Conservation (phyloP, 2,329 filamentous ascomycete genomes). For the Lachnellula cervina region DNA sequence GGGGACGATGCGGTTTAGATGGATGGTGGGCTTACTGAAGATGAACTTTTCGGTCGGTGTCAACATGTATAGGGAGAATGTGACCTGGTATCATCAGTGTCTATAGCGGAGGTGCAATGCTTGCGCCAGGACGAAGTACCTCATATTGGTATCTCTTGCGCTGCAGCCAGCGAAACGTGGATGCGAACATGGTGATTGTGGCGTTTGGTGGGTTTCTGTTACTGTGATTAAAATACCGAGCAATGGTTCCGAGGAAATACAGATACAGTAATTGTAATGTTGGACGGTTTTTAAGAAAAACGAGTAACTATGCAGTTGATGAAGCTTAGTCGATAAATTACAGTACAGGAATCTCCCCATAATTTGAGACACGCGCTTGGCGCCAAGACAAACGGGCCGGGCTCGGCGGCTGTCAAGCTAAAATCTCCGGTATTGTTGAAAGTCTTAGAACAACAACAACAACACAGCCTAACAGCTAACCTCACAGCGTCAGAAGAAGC, state of each 20-base stretch:
- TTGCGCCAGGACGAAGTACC: conserved; percentile 20
- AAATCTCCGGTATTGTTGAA: not conserved
- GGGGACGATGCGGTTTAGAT: not conserved
- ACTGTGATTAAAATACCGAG: not conserved
- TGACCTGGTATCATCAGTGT: conserved; percentile 89
- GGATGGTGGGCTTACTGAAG: conserved; percentile 65
- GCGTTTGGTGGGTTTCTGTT: not conserved
- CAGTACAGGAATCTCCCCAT: too few relatives aligned
- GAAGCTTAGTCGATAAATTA: too few relatives aligned
- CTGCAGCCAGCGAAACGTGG: conserved; percentile 73
- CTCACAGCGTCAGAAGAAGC: not conserved
- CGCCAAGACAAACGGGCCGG: too few relatives aligned
- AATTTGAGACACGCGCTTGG: too few relatives aligned
- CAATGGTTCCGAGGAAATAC: too few relatives aligned
- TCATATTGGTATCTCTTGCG: conserved; percentile 98
- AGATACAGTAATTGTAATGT: too few relatives aligned
- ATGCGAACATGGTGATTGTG: conserved; percentile 34
- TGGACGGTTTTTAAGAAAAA: too few relatives aligned
- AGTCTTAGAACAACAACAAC: not conserved
- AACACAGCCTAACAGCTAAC: too few relatives aligned
- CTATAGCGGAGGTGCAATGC: not conserved
- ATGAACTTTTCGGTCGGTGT: conserved; percentile 94
- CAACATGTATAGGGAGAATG: conserved; percentile 94
- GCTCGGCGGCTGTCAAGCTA: too few relatives aligned
- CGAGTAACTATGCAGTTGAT: too few relatives aligned